Evolutionary conservation across 192 early-diverging fungal genomes (phyloP).

Genomic region (Coemansia sp.): DNA sequence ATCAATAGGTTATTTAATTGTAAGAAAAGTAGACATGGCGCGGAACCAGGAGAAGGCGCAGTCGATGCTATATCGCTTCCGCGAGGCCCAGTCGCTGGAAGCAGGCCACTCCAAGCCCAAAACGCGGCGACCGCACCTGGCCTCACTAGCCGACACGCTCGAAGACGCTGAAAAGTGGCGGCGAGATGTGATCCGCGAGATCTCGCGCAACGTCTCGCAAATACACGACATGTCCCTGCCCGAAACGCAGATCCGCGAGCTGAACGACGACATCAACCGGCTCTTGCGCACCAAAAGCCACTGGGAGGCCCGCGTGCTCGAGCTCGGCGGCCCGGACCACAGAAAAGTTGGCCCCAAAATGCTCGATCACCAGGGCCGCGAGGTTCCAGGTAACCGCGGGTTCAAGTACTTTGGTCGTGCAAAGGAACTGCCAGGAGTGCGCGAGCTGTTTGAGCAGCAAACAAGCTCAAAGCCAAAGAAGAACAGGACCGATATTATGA

Average conservation of each 20-base stretch:
- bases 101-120: slow-evolving; percentile 63
- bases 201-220: slow-evolving; percentile 81
- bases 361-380: slow-evolving; percentile 82
- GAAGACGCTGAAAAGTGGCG: slow-evolving; percentile 92
- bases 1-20: too few species aligned
- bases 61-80: slow-evolving; percentile 97
- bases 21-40: slow-evolving; percentile 45
- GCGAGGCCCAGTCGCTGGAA: slow-evolving; percentile 87
- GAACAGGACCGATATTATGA: slow-evolving; percentile 68
- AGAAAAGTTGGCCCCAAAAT: slow-evolving; percentile 74
- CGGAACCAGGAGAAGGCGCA: slow-evolving; percentile 98
- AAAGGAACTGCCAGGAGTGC: slow-evolving; percentile 89
- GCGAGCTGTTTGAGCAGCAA: slow-evolving; percentile 83
- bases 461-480: slow-evolving; percentile 32
- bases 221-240: slow-evolving; percentile 88
- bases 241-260: slow-evolving; percentile 89
- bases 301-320: slow-evolving; percentile 89
- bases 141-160: slow-evolving; percentile 65
- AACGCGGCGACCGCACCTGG: slow-evolving; percentile 73
- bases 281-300: slow-evolving; percentile 83
- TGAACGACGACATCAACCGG: slow-evolving; percentile 98
- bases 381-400: slow-evolving; percentile 84
- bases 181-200: slow-evolving; percentile 82
- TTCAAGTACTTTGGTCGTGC: slow-evolving; percentile 99
- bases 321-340: slow-evolving; percentile 93